These are phyloP conservation scores for Trypanosomatidae sp. DNA, from an alignment of 208 protist species.

Conservation along the genomic window DNA sequence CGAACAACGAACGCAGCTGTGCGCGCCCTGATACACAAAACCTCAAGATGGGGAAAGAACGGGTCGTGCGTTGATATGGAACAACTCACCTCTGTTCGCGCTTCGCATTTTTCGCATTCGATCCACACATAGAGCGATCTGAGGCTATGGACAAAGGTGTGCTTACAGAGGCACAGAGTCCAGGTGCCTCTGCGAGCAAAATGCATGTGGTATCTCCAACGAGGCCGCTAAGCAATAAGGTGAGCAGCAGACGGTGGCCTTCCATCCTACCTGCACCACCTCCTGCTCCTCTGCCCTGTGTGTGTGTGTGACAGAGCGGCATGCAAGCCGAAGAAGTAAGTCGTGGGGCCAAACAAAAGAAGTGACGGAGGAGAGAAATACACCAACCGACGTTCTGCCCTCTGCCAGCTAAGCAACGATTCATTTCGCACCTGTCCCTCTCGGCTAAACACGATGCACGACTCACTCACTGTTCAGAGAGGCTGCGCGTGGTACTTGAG, in stretches of 20 bases:
- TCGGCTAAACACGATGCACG: not conserved
- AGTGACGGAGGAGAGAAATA: not conserved
- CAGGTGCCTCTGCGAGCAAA: not conserved
- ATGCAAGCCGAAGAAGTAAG: not conserved
- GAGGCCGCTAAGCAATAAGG: not conserved
- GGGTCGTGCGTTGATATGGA: not conserved
- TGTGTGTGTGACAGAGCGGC: not conserved
- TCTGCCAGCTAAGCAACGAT: not conserved
- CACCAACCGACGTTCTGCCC: not conserved
- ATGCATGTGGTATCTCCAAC: not conserved
- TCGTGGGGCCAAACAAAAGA: not conserved
- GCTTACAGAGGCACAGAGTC: not conserved
- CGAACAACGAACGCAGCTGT: not conserved
- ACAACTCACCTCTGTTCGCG: not conserved
- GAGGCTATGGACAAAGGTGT: not conserved
- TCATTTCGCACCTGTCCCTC: not conserved
- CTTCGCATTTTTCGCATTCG: not conserved
- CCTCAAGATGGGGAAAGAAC: not conserved
- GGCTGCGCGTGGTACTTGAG: slow-evolving; percentile 69
- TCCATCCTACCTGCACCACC: not conserved
- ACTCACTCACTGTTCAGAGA: slow-evolving; percentile 19
- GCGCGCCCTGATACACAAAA: not conserved
- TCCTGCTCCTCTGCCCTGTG: not conserved
- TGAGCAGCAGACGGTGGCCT: not conserved
- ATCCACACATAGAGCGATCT: not conserved